Conservation (phyloP, 495 filamentous ascomycete genomes). For the Melanomma pulvis-pyrius region DNA sequence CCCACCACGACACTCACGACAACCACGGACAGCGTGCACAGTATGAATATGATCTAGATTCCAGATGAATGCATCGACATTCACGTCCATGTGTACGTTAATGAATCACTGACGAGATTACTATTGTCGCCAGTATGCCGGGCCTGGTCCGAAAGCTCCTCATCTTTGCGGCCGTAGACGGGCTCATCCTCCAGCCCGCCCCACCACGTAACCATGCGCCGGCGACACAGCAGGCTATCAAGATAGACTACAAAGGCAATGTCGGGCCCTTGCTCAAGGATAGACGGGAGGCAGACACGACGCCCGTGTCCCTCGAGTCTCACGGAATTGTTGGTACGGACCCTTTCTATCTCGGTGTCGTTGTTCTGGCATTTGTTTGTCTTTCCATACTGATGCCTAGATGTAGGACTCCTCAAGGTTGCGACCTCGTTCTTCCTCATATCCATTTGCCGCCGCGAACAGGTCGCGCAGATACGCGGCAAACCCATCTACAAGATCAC, state of each 20-base stretch:
- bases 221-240: constrained; percentile 53
- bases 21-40: no score
- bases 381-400: constrained; percentile 44
- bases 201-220: constrained; percentile 45
- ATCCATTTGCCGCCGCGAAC: constrained; percentile 76
- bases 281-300: constrained; percentile 47
- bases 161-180: constrained; percentile 82
- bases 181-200: constrained; percentile 78
- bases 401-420: constrained; percentile 65
- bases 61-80: no score
- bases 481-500: constrained; percentile 81
- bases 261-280: constrained; percentile 52
- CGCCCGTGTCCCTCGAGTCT: constrained; percentile 62
- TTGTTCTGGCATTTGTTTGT: not conserved
- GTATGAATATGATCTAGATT: no score
- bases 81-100: no score
- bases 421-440: constrained; percentile 71
- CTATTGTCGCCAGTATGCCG: constrained; percentile 58
- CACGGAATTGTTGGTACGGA: constrained; percentile 81
- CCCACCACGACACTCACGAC: no score
- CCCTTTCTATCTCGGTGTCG: not conserved
- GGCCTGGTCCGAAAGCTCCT: constrained; percentile 75
- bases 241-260: constrained; percentile 73
- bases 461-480: constrained; percentile 84
- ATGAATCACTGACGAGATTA: not conserved